Conservation (phyloP, 2,329 filamentous ascomycete genomes). For the Trichoderma guizhouense region DNA sequence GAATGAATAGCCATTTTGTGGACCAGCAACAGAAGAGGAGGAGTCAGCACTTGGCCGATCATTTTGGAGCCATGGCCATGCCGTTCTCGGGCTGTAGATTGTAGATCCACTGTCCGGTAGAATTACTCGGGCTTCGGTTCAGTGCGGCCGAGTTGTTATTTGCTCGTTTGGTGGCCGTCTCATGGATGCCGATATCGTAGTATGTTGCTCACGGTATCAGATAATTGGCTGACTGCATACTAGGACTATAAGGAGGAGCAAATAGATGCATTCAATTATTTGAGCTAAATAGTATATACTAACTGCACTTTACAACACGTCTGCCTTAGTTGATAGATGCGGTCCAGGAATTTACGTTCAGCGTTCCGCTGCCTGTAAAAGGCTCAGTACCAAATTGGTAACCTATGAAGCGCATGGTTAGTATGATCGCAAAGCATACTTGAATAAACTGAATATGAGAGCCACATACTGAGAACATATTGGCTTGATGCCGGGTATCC, state of each 20-base stretch:
- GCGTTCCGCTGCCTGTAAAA: not conserved
- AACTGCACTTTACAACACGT: not conserved
- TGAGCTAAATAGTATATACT: not conserved
- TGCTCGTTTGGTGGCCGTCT: not conserved
- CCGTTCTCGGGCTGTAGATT: not conserved
- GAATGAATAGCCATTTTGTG: not conserved
- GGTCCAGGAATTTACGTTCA: not conserved
- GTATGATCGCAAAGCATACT: not conserved
- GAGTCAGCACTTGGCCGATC: not conserved
- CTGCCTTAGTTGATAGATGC: not conserved
- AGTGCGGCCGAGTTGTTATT: not conserved
- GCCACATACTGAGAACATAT: constrained; percentile 6
- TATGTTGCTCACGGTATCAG: not conserved
- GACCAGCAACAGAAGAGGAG: not conserved
- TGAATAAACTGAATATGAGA: no score
- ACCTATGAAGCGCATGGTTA: not conserved
- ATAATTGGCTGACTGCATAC: not conserved
- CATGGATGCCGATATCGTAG: not conserved
- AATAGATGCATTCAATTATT: not conserved
- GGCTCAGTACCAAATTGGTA: constrained; percentile 10
- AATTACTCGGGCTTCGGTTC: not conserved
- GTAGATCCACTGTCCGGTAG: not conserved
- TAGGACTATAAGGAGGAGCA: not conserved
- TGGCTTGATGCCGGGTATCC: not conserved
- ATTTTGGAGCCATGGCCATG: not conserved